A percentile compares a stretch with the other conserved stretches of the same genome.
Conservation (phyloP, 75 land plant genomes). For the Gnetum montanum region DNA sequence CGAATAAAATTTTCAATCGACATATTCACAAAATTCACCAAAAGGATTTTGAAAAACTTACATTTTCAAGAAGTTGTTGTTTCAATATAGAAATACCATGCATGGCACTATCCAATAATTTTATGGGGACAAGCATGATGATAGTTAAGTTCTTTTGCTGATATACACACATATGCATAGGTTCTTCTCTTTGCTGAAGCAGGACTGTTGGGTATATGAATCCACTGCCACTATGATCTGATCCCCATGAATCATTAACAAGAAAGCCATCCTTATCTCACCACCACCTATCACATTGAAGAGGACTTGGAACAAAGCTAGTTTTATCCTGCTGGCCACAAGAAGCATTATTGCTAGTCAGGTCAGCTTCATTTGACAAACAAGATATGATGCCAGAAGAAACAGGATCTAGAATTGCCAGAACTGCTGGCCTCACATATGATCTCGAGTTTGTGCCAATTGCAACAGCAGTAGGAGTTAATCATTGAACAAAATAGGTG, state of each 20-base stretch:
- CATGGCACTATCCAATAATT: constrained; percentile 44
- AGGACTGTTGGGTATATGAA: constrained; percentile 51
- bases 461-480: constrained; percentile 63
- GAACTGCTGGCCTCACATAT: constrained; percentile 31
- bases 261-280: constrained; percentile 91
- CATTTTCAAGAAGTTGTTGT: constrained; percentile 83
- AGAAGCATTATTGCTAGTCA: constrained; percentile 30
- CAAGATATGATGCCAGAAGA: constrained; percentile 14
- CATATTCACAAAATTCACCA: too few species aligned
- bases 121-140: constrained; percentile 59
- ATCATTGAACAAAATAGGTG: constrained; percentile 67
- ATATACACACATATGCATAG: constrained; percentile 59
- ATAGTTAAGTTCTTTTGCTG: constrained; percentile 70
- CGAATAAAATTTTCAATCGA: too few species aligned
- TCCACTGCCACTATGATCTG: constrained; percentile 23
- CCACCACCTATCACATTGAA: constrained; percentile 69
- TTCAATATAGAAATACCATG: constrained; percentile 52
- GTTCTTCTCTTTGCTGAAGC: constrained; percentile 64
- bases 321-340: constrained; percentile 14
- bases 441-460: constrained; percentile 47
- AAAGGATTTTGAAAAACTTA: too few species aligned
- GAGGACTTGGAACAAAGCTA: constrained; percentile 44
- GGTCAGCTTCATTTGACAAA: constrained; percentile 16
- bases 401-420: constrained; percentile 14
- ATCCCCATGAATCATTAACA: constrained; percentile 57